Evolutionary conservation across 306 rosid species (phyloP).

Genomic region (Astragalus glycyphyllos): DNA sequence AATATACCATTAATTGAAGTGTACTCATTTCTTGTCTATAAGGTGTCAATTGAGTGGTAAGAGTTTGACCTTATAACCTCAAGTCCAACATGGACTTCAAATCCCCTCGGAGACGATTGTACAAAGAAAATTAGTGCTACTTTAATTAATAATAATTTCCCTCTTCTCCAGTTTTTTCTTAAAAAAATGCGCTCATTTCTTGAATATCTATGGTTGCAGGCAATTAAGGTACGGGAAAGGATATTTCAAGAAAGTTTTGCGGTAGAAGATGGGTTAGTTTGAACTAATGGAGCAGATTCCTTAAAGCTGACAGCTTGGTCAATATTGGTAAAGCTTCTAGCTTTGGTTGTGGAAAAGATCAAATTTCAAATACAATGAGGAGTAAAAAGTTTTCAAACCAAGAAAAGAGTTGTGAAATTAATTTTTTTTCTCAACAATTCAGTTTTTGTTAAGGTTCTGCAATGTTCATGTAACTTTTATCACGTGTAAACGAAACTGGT

Average conservation of each 20-base stretch:
- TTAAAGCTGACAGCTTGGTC: conserved; percentile 14
- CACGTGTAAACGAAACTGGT: conserved; percentile 5
- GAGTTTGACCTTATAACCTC: too few species aligned
- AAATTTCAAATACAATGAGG: conserved; percentile 1
- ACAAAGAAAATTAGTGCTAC: too few species aligned
- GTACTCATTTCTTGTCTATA: background rate
- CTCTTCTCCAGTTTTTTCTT: too few species aligned
- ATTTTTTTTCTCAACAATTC: conserved; percentile 1
- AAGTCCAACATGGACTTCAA: too few species aligned
- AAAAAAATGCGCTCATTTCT: background rate
- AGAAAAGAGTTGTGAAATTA: background rate
- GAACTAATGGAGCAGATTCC: conserved; percentile 17
- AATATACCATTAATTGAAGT: conserved; percentile 6
- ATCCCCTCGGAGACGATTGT: too few species aligned
- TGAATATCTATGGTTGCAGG: conserved; percentile 54
- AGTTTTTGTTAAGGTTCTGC: conserved; percentile 1
- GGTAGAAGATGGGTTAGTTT: conserved; percentile 40
- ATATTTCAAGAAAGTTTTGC: conserved; percentile 49
- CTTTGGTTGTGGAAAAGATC: conserved; percentile 8
- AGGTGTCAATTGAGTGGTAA: too few species aligned
- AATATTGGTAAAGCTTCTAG: conserved; percentile 12
- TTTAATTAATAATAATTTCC: too few species aligned
- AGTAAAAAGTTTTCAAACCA: background rate
- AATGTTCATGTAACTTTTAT: conserved; percentile 10
- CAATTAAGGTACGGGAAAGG: conserved; percentile 59